These are phyloP conservation scores for Candida sp. DNA, from an alignment of 1,139 yeast genomes.

Conservation along the genomic window DNA sequence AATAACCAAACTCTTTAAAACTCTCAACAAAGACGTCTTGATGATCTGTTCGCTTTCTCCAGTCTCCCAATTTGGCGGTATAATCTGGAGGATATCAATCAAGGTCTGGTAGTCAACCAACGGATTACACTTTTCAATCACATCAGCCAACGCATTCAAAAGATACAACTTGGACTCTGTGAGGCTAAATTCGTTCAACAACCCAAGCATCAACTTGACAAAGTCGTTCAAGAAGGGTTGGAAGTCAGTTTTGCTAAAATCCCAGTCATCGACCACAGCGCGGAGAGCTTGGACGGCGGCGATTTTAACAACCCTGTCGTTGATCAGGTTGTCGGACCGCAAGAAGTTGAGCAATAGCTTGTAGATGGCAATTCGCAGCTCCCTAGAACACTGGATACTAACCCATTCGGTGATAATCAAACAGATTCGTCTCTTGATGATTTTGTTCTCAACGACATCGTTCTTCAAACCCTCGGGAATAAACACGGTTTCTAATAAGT, in stretches of 20 bases:
- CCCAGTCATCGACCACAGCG: conserved; percentile 83
- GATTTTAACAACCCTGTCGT: conserved; percentile 77
- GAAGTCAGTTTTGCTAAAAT: conserved; percentile 70
- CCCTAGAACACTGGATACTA: conserved; percentile 62
- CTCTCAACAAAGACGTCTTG: conserved; percentile 72
- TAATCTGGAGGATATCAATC: conserved; percentile 56
- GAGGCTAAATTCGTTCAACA: conserved; percentile 51
- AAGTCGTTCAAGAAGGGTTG: conserved; percentile 64
- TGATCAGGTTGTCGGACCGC: conserved; percentile 41
- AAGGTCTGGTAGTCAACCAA: conserved; percentile 54
- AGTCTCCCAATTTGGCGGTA: conserved; percentile 80
- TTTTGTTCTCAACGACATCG: conserved; percentile 51
- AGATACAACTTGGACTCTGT: conserved; percentile 80
- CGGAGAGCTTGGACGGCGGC: conserved; percentile 78
- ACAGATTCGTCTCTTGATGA: conserved; percentile 80
- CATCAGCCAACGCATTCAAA: conserved; percentile 64
- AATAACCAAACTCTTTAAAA: conserved; percentile 65
- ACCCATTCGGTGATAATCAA: conserved; percentile 84
- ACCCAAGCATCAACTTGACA: conserved; percentile 47
- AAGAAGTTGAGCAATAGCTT: conserved; percentile 53
- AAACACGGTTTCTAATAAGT: conserved; percentile 58
- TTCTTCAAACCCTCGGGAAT: conserved; percentile 66
- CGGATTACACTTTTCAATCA: conserved; percentile 71
- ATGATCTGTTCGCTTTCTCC: conserved; percentile 66
- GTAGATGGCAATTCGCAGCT: conserved; percentile 64